These are phyloP conservation scores for Coemansia sp. DNA, from an alignment of 192 early-diverging fungal genomes.

Conservation along the genomic window DNA sequence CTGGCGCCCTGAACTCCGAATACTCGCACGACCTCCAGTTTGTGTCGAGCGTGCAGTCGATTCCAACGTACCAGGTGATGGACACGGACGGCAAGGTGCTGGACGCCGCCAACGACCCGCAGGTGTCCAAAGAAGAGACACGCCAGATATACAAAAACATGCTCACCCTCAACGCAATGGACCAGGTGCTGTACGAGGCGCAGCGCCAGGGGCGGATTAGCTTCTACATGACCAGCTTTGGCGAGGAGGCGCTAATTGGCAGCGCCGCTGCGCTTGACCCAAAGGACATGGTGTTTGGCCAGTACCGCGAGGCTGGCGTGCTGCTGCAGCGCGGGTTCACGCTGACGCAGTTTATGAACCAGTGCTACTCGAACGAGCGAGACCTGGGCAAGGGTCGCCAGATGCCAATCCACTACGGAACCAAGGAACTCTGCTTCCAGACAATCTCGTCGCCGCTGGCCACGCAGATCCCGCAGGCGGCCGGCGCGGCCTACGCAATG, in stretches of 20 bases:
- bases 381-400: slow-evolving; percentile 95
- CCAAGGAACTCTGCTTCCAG: slow-evolving; percentile 82
- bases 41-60: slow-evolving; percentile 62
- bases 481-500: slow-evolving; percentile 92
- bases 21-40: slow-evolving; percentile 65
- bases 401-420: slow-evolving; percentile 98
- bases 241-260: slow-evolving; percentile 95
- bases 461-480: slow-evolving; percentile 97
- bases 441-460: slow-evolving; percentile 96
- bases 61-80: slow-evolving; percentile 94
- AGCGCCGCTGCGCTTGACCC: slow-evolving; percentile 81
- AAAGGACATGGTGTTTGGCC: slow-evolving; percentile 94
- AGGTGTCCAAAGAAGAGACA: slow-evolving; percentile 74
- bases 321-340: slow-evolving; percentile 95
- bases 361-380: slow-evolving; percentile 88
- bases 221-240: slow-evolving; percentile 99
- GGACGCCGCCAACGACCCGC: slow-evolving; percentile 58
- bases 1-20: slow-evolving; percentile 61
- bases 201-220: slow-evolving; percentile 97
- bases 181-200: slow-evolving; percentile 94
- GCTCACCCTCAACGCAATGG: slow-evolving; percentile 88
- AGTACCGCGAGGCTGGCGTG: slow-evolving; percentile 96
- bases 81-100: slow-evolving; percentile 80
- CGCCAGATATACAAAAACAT: slow-evolving; percentile 88
- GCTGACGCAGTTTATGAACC: slow-evolving; percentile 92